Evolutionary conservation across 2,329 filamentous ascomycete genomes (phyloP).

Genomic region (Alternaria viburni): DNA sequence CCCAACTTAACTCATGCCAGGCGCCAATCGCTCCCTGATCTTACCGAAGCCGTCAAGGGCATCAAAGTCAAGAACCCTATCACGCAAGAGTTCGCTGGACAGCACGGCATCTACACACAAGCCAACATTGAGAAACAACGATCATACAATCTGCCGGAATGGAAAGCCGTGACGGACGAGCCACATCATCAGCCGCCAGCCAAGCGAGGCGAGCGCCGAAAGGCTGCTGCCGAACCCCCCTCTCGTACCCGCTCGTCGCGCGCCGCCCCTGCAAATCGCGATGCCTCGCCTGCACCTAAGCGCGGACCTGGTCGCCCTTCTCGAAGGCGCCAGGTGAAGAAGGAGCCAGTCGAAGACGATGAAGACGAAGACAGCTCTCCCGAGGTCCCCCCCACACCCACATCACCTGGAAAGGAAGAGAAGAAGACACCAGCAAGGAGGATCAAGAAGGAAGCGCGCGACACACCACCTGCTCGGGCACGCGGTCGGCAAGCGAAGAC

Average conservation of each 20-base stretch:
- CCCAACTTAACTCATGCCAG: constrained; percentile 48
- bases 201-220: constrained; percentile 79
- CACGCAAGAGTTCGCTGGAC: constrained; percentile 96
- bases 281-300: constrained; percentile 51
- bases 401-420: constrained; percentile 52
- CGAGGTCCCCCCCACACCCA: constrained; percentile 51
- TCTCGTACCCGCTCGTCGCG: constrained; percentile 43
- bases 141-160: constrained; percentile 95
- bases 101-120: constrained; percentile 93
- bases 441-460: constrained; percentile 47
- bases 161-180: constrained; percentile 91
- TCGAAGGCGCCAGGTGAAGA: constrained; percentile 32
- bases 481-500: constrained; percentile 58
- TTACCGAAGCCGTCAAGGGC: constrained; percentile 87
- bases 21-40: constrained; percentile 72
- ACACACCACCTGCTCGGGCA: constrained; percentile 60
- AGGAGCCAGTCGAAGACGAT: constrained; percentile 31
- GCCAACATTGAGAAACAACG: constrained; percentile 96
- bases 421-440: constrained; percentile 41
- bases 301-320: constrained; percentile 59
- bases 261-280: constrained; percentile 38
- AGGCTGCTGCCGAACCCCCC: constrained; percentile 47
- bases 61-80: constrained; percentile 96
- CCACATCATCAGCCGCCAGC: constrained; percentile 96
- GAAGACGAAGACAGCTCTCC: constrained; percentile 42